Conservation (phyloP, 2,329 filamentous ascomycete genomes). For the Leptographium procerum region DNA sequence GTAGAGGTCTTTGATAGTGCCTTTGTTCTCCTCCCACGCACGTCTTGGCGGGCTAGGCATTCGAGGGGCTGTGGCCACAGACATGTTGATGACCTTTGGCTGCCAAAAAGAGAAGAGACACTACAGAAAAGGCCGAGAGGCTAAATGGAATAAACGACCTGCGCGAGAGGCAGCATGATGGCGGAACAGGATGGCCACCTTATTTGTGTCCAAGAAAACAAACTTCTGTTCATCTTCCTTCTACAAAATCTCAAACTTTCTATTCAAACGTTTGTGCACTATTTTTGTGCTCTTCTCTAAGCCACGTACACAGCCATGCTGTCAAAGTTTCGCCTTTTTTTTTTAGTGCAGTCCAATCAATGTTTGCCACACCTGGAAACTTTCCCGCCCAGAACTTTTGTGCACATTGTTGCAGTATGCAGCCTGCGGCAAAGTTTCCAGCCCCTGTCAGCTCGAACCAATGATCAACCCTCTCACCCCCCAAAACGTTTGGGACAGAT, state of each 20-base stretch:
- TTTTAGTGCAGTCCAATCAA: not conserved
- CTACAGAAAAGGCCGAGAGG: not conserved
- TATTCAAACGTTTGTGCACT: not conserved
- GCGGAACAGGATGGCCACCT: not conserved
- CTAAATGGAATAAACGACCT: not conserved
- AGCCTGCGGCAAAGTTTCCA: not conserved
- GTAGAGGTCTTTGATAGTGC: not conserved
- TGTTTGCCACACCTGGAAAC: not conserved
- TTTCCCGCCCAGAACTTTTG: not conserved
- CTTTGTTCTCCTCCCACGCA: not conserved
- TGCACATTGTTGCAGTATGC: not conserved
- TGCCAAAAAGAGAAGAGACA: not conserved
- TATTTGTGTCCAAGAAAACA: not conserved
- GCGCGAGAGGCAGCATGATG: not conserved
- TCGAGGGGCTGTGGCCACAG: not conserved
- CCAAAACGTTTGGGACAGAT: not conserved
- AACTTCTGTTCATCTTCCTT: not conserved
- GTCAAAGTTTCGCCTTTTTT: not conserved
- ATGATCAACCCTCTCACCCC: not conserved
- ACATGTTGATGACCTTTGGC: not conserved
- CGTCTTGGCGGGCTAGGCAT: not conserved
- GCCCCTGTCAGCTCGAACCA: not conserved
- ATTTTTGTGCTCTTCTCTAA: not conserved
- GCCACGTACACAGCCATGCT: not conserved
- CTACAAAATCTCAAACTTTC: not conserved